Evolutionary conservation across 106 monocot genomes (phyloP).

Genomic region (Dactylorhiza incarnata): DNA sequence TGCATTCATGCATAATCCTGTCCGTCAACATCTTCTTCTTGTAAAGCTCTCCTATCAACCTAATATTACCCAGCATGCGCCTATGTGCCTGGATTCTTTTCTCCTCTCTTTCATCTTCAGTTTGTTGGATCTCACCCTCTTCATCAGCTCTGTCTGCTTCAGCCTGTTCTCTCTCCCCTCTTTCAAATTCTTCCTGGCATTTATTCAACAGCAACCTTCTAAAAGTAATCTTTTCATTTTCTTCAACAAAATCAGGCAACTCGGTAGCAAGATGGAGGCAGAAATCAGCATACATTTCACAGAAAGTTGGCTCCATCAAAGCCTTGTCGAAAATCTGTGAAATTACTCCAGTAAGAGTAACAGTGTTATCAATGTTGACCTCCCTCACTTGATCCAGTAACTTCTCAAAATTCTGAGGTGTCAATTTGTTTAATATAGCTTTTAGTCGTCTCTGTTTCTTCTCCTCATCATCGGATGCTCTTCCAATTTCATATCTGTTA

Average conservation of each 20-base stretch:
- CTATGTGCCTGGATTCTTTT: slow-evolving; percentile 56
- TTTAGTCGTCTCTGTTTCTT: slow-evolving; percentile 71
- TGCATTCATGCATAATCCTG: slow-evolving; percentile 96
- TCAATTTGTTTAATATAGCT: slow-evolving; percentile 85
- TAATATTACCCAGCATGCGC: slow-evolving; percentile 85
- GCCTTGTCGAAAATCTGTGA: slow-evolving; percentile 95
- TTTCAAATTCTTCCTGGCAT: slow-evolving; percentile 95
- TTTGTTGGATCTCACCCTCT: slow-evolving; percentile 57
- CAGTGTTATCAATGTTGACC: slow-evolving; percentile 54
- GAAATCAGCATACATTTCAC: slow-evolving; percentile 95
- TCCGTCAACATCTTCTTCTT: slow-evolving; percentile 92
- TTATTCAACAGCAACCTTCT: slow-evolving; percentile 74
- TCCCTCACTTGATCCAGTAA: slow-evolving; percentile 62
- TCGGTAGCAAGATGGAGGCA: slow-evolving; percentile 53
- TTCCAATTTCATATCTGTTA: slow-evolving; percentile 69
- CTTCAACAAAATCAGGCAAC: slow-evolving; percentile 63
- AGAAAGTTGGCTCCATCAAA: slow-evolving; percentile 81
- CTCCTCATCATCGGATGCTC: slow-evolving; percentile 52
- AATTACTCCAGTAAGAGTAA: slow-evolving; percentile 69
- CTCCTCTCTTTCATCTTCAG: slow-evolving; percentile 51
- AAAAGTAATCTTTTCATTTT: slow-evolving; percentile 79
- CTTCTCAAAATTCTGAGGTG: slow-evolving; percentile 82
- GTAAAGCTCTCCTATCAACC: slow-evolving; percentile 86
- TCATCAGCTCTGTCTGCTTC: slow-evolving; percentile 54
- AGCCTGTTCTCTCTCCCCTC: slow-evolving; percentile 64